Conservation (phyloP, 345 rosid genomes). For the Stellera chamaejasme region DNA sequence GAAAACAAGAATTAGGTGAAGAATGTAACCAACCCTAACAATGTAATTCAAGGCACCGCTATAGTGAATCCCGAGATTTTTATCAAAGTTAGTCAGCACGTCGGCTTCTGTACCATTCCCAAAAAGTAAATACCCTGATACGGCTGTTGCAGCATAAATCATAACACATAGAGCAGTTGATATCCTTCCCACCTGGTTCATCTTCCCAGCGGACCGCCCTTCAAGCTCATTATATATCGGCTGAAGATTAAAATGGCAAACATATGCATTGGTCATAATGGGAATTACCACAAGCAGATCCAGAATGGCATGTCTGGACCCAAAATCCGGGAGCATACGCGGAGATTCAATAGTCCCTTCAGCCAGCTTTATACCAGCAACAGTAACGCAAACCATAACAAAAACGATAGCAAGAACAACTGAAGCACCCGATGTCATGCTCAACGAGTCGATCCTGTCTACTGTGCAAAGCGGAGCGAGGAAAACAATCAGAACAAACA, state of each 20-base stretch:
- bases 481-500: slow-evolving; percentile 58
- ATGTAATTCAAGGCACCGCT: slow-evolving; percentile 80
- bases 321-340: slow-evolving; percentile 67
- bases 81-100: slow-evolving; percentile 79
- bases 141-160: slow-evolving; percentile 66
- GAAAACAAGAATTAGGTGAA: slow-evolving; percentile 92
- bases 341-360: slow-evolving; percentile 77
- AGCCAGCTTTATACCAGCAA: slow-evolving; percentile 70
- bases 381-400: slow-evolving; percentile 63
- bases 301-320: slow-evolving; percentile 57
- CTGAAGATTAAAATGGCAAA: slow-evolving; percentile 89
- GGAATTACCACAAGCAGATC: slow-evolving; percentile 96
- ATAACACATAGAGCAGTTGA: slow-evolving; percentile 58
- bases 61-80: slow-evolving; percentile 71
- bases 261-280: slow-evolving; percentile 81
- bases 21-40: slow-evolving; percentile 79
- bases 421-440: slow-evolving; percentile 82
- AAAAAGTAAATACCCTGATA: slow-evolving; percentile 82
- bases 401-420: slow-evolving; percentile 89
- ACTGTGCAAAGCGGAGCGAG: slow-evolving; percentile 82
- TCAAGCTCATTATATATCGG: slow-evolving; percentile 92
- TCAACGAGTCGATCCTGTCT: slow-evolving; percentile 85
- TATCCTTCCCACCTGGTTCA: slow-evolving; percentile 82
- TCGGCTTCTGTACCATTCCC: slow-evolving; percentile 83
- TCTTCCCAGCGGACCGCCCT: slow-evolving; percentile 65